Percentiles rank a stretch among this genome's conserved stretches.
Evolutionary conservation across 2,329 filamentous ascomycete species (phyloP).

Genomic region (Rhynchosporium agropyri): DNA sequence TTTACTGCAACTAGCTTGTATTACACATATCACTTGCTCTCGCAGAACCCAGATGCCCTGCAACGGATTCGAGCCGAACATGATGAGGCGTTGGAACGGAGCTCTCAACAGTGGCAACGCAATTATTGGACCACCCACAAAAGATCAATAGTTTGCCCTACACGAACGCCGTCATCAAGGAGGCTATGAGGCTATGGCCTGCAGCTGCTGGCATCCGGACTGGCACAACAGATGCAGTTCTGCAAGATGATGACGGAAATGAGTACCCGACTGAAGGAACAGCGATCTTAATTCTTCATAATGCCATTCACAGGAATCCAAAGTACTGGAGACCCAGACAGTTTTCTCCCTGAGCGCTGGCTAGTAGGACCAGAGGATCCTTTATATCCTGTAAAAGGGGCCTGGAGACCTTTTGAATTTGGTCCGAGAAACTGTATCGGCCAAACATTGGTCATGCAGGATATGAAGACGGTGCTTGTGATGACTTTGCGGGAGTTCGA

Average conservation of each 20-base stretch:
- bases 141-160: conserved; percentile 32
- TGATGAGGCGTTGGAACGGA: conserved; percentile 33
- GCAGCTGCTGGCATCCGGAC: conserved; percentile 27
- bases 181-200: conserved; percentile 33
- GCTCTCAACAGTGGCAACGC: conserved; percentile 12
- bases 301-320: conserved; percentile 44
- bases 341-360: conserved; percentile 54
- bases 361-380: conserved; percentile 44
- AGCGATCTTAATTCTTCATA: conserved; percentile 29
- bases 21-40: conserved; percentile 31
- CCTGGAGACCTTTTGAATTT: conserved; percentile 59
- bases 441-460: conserved; percentile 54
- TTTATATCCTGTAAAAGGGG: conserved; percentile 44
- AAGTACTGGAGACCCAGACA: conserved; percentile 48
- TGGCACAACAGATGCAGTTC: conserved; percentile 22
- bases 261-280: conserved; percentile 26
- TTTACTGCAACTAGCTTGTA: conserved; percentile 30
- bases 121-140: conserved; percentile 26
- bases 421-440: conserved; percentile 60
- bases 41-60: conserved; percentile 28
- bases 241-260: conserved; percentile 28
- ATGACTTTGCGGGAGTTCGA: conserved; percentile 46
- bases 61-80: conserved; percentile 31
- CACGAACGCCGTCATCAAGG: conserved; percentile 35
- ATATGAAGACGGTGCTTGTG: conserved; percentile 52